Evolutionary conservation across 345 rosid species (phyloP).

Genomic region (Limnanthes douglasii): DNA sequence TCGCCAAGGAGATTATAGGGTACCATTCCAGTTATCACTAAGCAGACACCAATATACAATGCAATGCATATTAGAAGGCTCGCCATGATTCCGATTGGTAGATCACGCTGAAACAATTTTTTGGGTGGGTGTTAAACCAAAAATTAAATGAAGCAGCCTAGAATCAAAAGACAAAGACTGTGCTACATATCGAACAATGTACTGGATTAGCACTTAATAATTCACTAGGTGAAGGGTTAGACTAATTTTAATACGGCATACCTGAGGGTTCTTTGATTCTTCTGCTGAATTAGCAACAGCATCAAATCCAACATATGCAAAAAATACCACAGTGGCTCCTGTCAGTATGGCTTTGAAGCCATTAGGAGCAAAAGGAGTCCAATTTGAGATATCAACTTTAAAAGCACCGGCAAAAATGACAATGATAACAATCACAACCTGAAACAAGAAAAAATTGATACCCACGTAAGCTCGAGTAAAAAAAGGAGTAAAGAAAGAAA

Average conservation of each 20-base stretch:
- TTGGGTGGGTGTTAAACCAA: slow-evolving; percentile 3
- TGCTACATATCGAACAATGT: not conserved
- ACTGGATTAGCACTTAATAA: not conserved
- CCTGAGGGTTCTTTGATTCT: slow-evolving; percentile 90
- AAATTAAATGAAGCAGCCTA: not conserved
- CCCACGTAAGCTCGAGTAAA: not conserved
- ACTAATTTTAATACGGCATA: slow-evolving; percentile 2
- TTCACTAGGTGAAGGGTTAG: not conserved
- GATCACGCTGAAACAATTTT: slow-evolving; percentile 45
- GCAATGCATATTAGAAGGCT: slow-evolving; percentile 70
- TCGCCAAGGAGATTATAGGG: slow-evolving; percentile 64
- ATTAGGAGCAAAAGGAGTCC: slow-evolving; percentile 90
- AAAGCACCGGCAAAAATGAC: slow-evolving; percentile 73
- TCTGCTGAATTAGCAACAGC: slow-evolving; percentile 97
- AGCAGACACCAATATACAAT: slow-evolving; percentile 70
- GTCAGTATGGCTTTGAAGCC: slow-evolving; percentile 65
- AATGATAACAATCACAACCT: slow-evolving; percentile 72
- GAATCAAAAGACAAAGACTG: not conserved
- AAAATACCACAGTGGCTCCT: slow-evolving; percentile 90
- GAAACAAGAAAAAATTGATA: not conserved
- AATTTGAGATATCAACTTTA: slow-evolving; percentile 72
- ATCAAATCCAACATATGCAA: slow-evolving; percentile 97
- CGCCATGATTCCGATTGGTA: slow-evolving; percentile 82
- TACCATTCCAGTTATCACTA: slow-evolving; percentile 95
- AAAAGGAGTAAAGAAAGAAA: not conserved